phyloP scores from a whole-genome alignment of 1,284 basidiomycete species.

The Sanghuangporus sanghuang region DNA sequence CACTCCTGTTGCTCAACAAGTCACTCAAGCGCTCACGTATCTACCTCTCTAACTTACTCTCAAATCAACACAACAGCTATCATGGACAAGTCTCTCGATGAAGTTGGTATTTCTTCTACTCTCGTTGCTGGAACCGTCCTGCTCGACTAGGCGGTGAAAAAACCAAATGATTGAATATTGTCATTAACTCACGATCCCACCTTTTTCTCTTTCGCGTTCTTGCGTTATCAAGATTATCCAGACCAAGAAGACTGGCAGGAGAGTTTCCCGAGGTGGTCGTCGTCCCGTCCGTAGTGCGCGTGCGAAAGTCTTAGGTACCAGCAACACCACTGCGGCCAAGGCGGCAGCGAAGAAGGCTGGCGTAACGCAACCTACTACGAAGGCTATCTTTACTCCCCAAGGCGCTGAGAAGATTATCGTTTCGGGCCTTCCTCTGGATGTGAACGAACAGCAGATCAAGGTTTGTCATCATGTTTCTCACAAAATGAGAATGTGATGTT shows the following conservation, averaged over 20 bases:
- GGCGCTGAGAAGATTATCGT: slow-evolving; percentile 90
- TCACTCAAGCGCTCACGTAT: neutral
- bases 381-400: slow-evolving; percentile 29
- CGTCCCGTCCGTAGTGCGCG: slow-evolving; percentile 38
- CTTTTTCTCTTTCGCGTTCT: slow-evolving; percentile 18
- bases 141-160: slow-evolving; percentile 20
- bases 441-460: slow-evolving; percentile 91
- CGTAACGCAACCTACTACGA: slow-evolving; percentile 25
- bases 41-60: slow-evolving; percentile 19
- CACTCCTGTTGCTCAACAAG: neutral
- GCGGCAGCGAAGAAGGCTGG: slow-evolving; percentile 32
- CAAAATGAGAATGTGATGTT: neutral
- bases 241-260: slow-evolving; percentile 46
- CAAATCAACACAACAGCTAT: slow-evolving; percentile 12
- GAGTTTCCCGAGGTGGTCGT: slow-evolving; percentile 34
- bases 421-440: slow-evolving; percentile 91
- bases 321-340: slow-evolving; percentile 40
- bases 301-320: slow-evolving; percentile 50
- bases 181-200: slow-evolving; percentile 17
- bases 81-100: slow-evolving; percentile 89
- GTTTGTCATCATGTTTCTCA: slow-evolving; percentile 40
- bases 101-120: slow-evolving; percentile 46
- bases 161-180: neutral
- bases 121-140: slow-evolving; percentile 19
- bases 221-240: slow-evolving; percentile 63